Evolutionary conservation across 1,139 yeast species (phyloP), one percentile per base, ranked within the genome.

Genomic region (Sugiyamaella grinbergsii): DNA sequence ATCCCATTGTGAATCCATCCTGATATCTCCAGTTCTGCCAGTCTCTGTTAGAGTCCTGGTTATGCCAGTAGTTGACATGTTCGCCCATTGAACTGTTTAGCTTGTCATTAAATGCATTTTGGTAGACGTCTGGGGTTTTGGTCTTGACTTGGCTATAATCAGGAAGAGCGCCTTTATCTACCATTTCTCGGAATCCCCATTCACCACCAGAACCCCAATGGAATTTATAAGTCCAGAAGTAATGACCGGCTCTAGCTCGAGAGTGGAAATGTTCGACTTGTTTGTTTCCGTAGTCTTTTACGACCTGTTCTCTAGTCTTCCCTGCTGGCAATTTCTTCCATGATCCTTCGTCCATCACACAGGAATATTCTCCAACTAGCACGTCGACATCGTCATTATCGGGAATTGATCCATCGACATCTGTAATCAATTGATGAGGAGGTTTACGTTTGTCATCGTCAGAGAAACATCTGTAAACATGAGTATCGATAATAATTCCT

Each of bases 151-250:
- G 54, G 40, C 43, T 52, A 50, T 73, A 59, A 4, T 62, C 46
- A 6, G 78, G 77, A 20, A 89, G 71, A 7, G 83, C 81, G 0
- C 91, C 91, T 51, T 72, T 72, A 24, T 84, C 81, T 23, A 79
- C 71, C 93, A 87, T 87, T 42, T 90, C 88, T 40, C 78, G 76
- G 67, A 88, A 83, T 51, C 93, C 97, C 98, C 98, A 91, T 70
- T 89, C 96, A 8, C 97, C 98, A 36, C 97, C 97, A 62, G 84
- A 85, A 1, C 97, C 97, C 51, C 82, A 77, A 64, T 85, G 81
- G 64, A 91, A 91, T 68, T 88, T 89, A 67, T 72, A 86, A 1
- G 96, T 88, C 98, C 98, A 93, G 69, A 93, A 93, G 68, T 78
- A 91, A 49, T 79, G 76, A 0, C 97, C 97, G 50, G 81, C 77